Evolutionary conservation across 2,329 filamentous ascomycete genomes (phyloP), one percentile per base, ranked within the genome.

Genomic region (Alternaria triticimaculans): DNA sequence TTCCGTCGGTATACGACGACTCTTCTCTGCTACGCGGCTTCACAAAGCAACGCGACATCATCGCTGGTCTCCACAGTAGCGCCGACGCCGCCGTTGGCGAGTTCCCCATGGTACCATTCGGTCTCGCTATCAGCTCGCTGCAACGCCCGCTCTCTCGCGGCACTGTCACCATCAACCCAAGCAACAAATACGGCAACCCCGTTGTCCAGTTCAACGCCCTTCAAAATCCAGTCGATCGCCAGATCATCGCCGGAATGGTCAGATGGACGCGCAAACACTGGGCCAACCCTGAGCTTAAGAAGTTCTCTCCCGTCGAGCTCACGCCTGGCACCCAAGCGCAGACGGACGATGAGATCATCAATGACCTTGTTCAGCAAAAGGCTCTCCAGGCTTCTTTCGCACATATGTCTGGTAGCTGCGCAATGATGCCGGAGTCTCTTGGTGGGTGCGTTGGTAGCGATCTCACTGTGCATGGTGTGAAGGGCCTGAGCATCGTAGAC

Each of bases 191-290:
- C 15, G 71, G 67, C 4, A 66, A 62, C 3, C 80, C 80, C 3
- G 50, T 80, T 7, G 70, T 81, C 8, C 66, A 78, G 37, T 80
- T 71, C 62, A 76, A 76, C 56, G 72, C 79, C 2, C 75, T 72
- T 20, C 67, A 75, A 28, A 80, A 82, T 61, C 80, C 79, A 0
- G 63, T 78, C 11, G 81, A 83, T 58, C 64, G 71, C 6, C 66
- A 71, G n/a, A 69, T 82, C 25, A 53, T 81, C 0, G 69, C 76
- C 0, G 76, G 77, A 37, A 75, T 79, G 53, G 65, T 82, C 2
- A 70, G 78, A 18, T 79, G 72, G 66, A 80, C 78, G 23, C 72
- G 81, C 6, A 57, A 65, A 21, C 80, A 80, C 61, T 78, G 76
- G 70, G 70, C 72, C 12, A 69, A 70, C 1, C 66, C 72, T 3